Percentiles rank a stretch among this genome's conserved stretches.
These are phyloP conservation scores for Aspergillus sp. DNA, from an alignment of 2,329 filamentous ascomycete genomes.

Conservation along the genomic window DNA sequence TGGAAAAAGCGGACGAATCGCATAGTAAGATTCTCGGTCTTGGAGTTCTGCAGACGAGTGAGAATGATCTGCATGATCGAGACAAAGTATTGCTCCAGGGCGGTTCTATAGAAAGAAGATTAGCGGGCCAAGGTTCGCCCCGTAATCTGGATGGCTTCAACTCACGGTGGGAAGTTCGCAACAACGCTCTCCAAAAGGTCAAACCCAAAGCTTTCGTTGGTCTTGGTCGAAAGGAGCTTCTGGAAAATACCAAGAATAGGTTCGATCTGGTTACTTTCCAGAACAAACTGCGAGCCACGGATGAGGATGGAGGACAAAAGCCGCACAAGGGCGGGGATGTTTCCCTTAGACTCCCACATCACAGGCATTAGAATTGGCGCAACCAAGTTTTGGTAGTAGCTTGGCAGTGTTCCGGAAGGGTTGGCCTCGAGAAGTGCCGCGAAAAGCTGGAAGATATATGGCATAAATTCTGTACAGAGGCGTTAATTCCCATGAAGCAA, in stretches of 20 bases:
- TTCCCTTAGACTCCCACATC: conserved; percentile 88
- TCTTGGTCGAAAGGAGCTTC: conserved; percentile 74
- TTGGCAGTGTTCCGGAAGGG: conserved; percentile 69
- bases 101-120: conserved; percentile 40
- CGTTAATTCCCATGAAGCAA: conserved; percentile 21
- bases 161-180: conserved; percentile 66
- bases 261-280: conserved; percentile 75
- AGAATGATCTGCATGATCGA: conserved; percentile 79
- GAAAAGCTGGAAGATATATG: conserved; percentile 94
- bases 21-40: conserved; percentile 76
- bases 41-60: conserved; percentile 65
- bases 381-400: conserved; percentile 75
- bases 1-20: conserved; percentile 95
- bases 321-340: conserved; percentile 84
- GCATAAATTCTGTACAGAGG: conserved; percentile 73
- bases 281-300: conserved; percentile 67
- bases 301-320: conserved; percentile 80
- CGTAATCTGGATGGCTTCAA: conserved; percentile 11
- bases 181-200: conserved; percentile 83
- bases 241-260: conserved; percentile 94
- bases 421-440: conserved; percentile 86
- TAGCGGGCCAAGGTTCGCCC: background rate
- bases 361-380: conserved; percentile 72
- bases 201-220: conserved; percentile 80
- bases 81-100: conserved; percentile 71